These are phyloP conservation scores for Sisymbrium altissimum DNA, from an alignment of 345 rosid genomes.

Conservation along the genomic window DNA sequence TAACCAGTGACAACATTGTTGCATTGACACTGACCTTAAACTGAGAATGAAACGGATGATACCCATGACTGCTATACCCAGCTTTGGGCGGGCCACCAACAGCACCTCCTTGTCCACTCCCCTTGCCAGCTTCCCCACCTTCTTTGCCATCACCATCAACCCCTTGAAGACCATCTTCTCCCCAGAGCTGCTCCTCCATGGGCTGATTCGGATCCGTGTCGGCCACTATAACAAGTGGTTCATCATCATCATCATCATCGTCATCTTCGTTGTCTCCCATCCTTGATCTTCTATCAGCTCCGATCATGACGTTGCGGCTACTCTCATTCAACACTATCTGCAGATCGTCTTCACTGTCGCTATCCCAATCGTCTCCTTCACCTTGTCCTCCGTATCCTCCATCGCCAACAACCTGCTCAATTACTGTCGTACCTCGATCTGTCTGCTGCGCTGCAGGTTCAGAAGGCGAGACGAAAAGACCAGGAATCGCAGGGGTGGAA, in stretches of 20 bases:
- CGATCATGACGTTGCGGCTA: conserved; percentile 49
- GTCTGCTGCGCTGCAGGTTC: conserved; percentile 21
- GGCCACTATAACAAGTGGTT: conserved; percentile 69
- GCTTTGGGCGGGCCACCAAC: conserved; percentile 46
- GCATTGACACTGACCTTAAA: conserved; percentile 91
- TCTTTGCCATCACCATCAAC: conserved; percentile 58
- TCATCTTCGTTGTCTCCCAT: conserved; percentile 57
- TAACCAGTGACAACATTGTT: conserved; percentile 36
- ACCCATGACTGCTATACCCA: conserved; percentile 83
- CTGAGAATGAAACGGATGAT: conserved; percentile 97
- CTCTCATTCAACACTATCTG: conserved; percentile 87
- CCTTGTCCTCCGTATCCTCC: conserved; percentile 29
- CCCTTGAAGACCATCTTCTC: conserved; percentile 51
- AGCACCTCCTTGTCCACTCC: conserved; percentile 41
- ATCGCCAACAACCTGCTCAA: conserved; percentile 14
- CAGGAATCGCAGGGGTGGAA: conserved; percentile 56
- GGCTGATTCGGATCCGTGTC: conserved; percentile 57
- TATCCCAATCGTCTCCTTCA: conserved; percentile 70
- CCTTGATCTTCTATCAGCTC: conserved; percentile 48
- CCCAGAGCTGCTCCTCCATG: conserved; percentile 70
- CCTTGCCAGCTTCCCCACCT: conserved; percentile 50
- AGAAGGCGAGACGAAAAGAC: conserved; percentile 35
- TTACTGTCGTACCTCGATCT: conserved; percentile 24
- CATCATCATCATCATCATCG: conserved; percentile 67
- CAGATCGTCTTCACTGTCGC: conserved; percentile 97